Evolutionary conservation across 129 eudicot genomes (phyloP).

Genomic region (Chrysanthemum makinoi): DNA sequence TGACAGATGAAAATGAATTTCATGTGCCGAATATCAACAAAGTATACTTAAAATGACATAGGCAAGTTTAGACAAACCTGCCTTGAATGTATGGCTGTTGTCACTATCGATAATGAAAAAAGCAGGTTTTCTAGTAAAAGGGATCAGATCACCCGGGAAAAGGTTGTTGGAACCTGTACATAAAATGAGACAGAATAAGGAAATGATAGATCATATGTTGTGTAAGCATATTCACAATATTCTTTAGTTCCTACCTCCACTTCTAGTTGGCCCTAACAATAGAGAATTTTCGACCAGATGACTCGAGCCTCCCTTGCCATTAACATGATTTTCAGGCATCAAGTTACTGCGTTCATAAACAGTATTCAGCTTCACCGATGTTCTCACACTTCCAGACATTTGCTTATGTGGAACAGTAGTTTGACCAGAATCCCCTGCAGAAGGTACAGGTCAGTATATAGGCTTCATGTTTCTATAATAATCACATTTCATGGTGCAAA

Average conservation of each 20-base stretch:
- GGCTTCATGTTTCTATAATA: no score
- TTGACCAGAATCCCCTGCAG: constrained; percentile 56
- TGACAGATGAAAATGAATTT: no score
- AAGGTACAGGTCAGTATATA: constrained; percentile 25
- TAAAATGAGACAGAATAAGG: constrained; percentile 12
- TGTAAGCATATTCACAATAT: background rate
- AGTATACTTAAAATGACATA: background rate
- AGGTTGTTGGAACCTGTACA: constrained; percentile 78
- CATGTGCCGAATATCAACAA: background rate
- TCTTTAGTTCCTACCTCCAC: constrained; percentile 56
- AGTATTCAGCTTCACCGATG: constrained; percentile 42
- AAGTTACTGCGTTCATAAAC: constrained; percentile 41
- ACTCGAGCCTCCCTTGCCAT: constrained; percentile 49
- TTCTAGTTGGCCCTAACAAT: constrained; percentile 82
- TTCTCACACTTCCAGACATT: constrained; percentile 61
- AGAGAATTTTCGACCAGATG: constrained; percentile 51
- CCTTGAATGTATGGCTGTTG: constrained; percentile 99
- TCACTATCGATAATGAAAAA: constrained; percentile 89
- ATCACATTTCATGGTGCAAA: constrained; percentile 7
- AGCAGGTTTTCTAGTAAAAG: constrained; percentile 91
- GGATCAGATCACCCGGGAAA: constrained; percentile 80
- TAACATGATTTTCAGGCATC: constrained; percentile 43
- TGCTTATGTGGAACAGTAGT: constrained; percentile 41
- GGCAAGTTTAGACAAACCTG: constrained; percentile 91
- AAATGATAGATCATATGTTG: background rate